phyloP scores from a whole-genome alignment of 495 filamentous ascomycete species.

The Letharia columbiana region DNA sequence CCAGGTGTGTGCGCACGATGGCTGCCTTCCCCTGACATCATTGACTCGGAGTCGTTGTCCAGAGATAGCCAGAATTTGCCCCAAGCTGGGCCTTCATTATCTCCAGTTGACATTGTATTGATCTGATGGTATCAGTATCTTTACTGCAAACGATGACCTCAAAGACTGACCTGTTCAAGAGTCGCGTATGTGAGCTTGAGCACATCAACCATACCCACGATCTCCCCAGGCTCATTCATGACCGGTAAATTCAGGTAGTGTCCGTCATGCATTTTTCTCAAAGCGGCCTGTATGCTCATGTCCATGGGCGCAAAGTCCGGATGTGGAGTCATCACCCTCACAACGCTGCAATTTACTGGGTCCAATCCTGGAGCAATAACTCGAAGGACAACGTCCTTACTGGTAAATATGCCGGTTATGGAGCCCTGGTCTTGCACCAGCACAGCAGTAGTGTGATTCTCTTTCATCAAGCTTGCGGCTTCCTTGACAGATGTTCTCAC shows the following conservation, averaged over 20 bases:
- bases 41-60: slow-evolving; percentile 91
- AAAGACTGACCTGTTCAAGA: slow-evolving; percentile 72
- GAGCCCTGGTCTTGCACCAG: slow-evolving; percentile 93
- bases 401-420: slow-evolving; percentile 98
- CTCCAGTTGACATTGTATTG: slow-evolving; percentile 66
- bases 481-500: slow-evolving; percentile 95
- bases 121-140: slow-evolving; percentile 40
- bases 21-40: slow-evolving; percentile 79
- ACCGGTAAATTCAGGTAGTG: slow-evolving; percentile 97
- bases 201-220: slow-evolving; percentile 98
- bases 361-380: slow-evolving; percentile 96
- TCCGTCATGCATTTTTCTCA: slow-evolving; percentile 99
- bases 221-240: slow-evolving; percentile 95
- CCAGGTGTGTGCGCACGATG: slow-evolving; percentile 52
- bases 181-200: slow-evolving; percentile 97
- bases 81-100: slow-evolving; percentile 94
- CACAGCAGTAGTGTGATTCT: slow-evolving; percentile 94
- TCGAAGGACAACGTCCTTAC: slow-evolving; percentile 96
- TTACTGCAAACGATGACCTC: slow-evolving; percentile 10
- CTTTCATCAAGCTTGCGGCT: slow-evolving; percentile 90
- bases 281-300: slow-evolving; percentile 96
- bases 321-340: slow-evolving; percentile 97
- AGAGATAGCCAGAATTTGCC: slow-evolving; percentile 99
- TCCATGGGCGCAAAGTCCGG: slow-evolving; percentile 97
- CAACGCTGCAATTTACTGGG: slow-evolving; percentile 89